Evolutionary conservation across 805 yeast genomes (phyloP).

Genomic region (Saccharomycopsis fibuligera): DNA sequence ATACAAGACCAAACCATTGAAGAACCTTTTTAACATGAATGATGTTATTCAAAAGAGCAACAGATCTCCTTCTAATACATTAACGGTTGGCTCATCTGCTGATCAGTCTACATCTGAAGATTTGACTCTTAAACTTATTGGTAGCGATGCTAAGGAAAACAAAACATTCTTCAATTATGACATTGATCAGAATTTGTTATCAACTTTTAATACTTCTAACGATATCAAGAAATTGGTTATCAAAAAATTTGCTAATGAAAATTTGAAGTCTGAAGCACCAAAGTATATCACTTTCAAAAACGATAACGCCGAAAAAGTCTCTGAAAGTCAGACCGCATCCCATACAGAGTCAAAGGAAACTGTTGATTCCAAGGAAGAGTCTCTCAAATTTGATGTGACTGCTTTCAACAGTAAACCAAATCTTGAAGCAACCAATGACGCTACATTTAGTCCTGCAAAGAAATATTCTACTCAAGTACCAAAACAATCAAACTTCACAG

Average conservation of each 20-base stretch:
- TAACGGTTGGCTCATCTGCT: conserved; percentile 31
- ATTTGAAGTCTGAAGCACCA: conserved; percentile 4
- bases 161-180: conserved; percentile 22
- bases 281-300: conserved; percentile 1
- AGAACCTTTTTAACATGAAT: conserved; percentile 10
- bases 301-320: neutral
- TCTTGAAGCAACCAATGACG: neutral
- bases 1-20: conserved; percentile 12
- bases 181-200: conserved; percentile 25
- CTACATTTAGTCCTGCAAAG: neutral
- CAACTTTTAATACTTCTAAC: conserved; percentile 16
- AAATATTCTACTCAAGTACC: neutral
- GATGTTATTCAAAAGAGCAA: conserved; percentile 1
- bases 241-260: conserved; percentile 7
- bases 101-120: conserved; percentile 20
- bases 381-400: neutral
- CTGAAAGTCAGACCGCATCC: neutral
- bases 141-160: conserved; percentile 20
- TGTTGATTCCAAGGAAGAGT: neutral
- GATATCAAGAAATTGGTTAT: conserved; percentile 17
- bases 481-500: neutral
- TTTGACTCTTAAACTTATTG: conserved; percentile 20
- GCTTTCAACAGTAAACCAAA: conserved; percentile 10
- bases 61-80: conserved; percentile 17
- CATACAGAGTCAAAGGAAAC: neutral